A percentile compares a stretch with the other conserved stretches of the same genome.
Conservation (phyloP, 495 filamentous ascomycete genomes). For the Penicillium dipodomyicola region DNA sequence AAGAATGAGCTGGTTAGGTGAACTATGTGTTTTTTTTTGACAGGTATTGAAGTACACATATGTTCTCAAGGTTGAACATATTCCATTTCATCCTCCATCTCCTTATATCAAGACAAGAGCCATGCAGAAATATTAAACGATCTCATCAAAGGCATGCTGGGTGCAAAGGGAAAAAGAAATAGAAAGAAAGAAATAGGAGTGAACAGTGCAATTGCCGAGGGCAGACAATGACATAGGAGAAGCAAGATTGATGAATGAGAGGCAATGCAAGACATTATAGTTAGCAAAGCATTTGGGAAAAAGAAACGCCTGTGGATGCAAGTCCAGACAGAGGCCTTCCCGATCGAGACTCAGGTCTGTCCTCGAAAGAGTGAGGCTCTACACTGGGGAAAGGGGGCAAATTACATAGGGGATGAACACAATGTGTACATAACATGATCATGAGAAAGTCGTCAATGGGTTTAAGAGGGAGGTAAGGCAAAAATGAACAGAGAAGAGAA, state of each 20-base stretch:
- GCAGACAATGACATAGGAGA: slow-evolving; percentile 1
- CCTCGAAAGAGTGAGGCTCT: not conserved
- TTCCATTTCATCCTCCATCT: not conserved
- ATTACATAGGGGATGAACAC: slow-evolving; percentile 27
- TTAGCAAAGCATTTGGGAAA: slow-evolving; percentile 1
- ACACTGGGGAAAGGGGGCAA: slow-evolving; percentile 1
- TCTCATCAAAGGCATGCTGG: not conserved
- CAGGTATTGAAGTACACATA: not conserved
- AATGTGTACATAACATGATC: slow-evolving; percentile 27
- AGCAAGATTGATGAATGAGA: not conserved
- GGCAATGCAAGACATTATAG: not conserved
- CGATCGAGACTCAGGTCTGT: not conserved
- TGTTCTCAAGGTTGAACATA: not conserved
- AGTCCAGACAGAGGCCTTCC: not conserved
- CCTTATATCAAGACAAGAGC: not conserved
- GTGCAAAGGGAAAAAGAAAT: not conserved
- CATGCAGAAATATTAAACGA: not conserved
- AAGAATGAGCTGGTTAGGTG: not conserved
- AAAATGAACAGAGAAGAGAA: slow-evolving; percentile 27
- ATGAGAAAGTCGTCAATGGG: slow-evolving; percentile 38
- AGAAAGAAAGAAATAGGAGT: not conserved
- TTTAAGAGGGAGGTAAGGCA: slow-evolving; percentile 10
- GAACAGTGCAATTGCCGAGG: not conserved
- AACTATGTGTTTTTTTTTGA: not conserved
- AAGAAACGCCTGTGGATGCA: slow-evolving; percentile 12